Evolutionary conservation across 1,284 basidiomycete genomes (phyloP).

Genomic region (Polyporus tsugae): DNA sequence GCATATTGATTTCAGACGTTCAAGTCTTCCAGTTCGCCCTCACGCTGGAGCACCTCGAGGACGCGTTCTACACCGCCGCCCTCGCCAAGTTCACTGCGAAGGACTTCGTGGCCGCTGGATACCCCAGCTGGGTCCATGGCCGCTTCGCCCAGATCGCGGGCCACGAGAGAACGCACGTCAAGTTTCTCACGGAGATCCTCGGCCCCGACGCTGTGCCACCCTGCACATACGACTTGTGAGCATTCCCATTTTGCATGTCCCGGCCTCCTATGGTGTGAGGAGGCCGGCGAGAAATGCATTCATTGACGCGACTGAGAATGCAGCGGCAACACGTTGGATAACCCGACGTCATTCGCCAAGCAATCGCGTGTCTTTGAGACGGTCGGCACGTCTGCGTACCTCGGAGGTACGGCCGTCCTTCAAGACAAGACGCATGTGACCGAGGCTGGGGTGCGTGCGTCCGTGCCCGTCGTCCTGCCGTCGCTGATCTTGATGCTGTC

Average conservation of each 20-base stretch:
- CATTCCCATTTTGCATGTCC: slow-evolving; percentile 9
- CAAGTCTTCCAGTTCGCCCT: slow-evolving; percentile 66
- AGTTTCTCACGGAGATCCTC: slow-evolving; percentile 55
- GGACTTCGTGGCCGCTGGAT: slow-evolving; percentile 63
- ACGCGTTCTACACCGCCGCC: slow-evolving; percentile 63
- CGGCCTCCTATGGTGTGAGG: not conserved
- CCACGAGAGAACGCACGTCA: slow-evolving; percentile 61
- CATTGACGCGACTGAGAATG: not conserved
- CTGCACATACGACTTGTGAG: slow-evolving; percentile 70
- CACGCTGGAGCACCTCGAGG: slow-evolving; percentile 75
- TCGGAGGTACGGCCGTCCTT: slow-evolving; percentile 51
- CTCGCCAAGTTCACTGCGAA: slow-evolving; percentile 54
- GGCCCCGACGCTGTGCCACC: slow-evolving; percentile 58
- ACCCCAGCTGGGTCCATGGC: slow-evolving; percentile 56
- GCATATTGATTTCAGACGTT: slow-evolving; percentile 16
- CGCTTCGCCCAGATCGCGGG: slow-evolving; percentile 61
- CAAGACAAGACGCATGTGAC: slow-evolving; percentile 30
- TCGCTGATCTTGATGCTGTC: not conserved
- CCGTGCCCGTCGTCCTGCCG: not conserved
- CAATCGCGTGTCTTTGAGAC: slow-evolving; percentile 62
- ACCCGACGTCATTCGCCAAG: slow-evolving; percentile 55
- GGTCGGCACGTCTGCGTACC: slow-evolving; percentile 59
- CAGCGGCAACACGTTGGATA: slow-evolving; percentile 51
- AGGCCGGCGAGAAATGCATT: not conserved
- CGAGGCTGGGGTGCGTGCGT: slow-evolving; percentile 26